phyloP scores from a whole-genome alignment of 371 early-diverging fungal species.

The Mucor lusitanicus region DNA sequence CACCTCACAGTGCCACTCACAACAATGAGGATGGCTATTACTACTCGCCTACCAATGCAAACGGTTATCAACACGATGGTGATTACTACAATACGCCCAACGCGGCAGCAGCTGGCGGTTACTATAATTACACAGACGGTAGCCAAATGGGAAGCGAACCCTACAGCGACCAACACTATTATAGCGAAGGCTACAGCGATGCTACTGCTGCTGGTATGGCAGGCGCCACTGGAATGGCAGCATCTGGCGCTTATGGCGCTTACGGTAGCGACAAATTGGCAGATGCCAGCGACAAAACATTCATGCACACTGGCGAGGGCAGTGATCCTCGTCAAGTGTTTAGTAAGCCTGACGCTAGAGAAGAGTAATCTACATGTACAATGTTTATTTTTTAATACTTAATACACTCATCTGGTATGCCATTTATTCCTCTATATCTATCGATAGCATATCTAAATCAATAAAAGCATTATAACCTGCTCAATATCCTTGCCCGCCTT shows the following conservation, averaged over 20 bases:
- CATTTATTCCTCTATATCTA: too few species aligned
- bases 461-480: too few species aligned
- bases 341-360: conserved; percentile 12
- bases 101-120: background rate
- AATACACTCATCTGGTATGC: too few species aligned
- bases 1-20: background rate
- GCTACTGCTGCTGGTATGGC: background rate
- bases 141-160: background rate
- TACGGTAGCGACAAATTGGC: background rate
- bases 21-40: background rate
- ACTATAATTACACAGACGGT: background rate
- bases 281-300: background rate
- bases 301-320: background rate
- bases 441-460: too few species aligned
- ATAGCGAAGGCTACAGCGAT: background rate
- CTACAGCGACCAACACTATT: background rate
- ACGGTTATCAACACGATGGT: background rate
- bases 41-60: background rate
- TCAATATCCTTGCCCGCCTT: too few species aligned
- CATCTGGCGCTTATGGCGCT: background rate
- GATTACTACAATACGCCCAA: background rate
- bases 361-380: background rate
- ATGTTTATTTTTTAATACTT: too few species aligned
- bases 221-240: background rate
- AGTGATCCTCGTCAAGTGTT: background rate